Evolutionary conservation across 2,329 filamentous ascomycete genomes (phyloP).

Genomic region (Curvularia verruculosa): DNA sequence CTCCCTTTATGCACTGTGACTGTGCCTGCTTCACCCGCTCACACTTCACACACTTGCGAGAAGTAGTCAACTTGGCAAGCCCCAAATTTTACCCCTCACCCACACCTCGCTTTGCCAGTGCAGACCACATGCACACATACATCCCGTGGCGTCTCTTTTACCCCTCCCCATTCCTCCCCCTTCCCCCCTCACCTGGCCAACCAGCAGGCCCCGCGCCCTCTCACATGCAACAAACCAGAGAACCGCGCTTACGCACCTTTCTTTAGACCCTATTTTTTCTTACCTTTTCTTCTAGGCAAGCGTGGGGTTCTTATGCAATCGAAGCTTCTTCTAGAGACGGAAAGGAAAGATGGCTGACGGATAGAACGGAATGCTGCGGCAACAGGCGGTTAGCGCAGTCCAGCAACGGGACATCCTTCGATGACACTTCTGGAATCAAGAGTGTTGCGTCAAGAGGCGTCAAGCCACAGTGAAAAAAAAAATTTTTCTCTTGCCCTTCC

Average conservation of each 20-base stretch:
- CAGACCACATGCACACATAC: neutral
- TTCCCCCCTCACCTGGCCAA: neutral
- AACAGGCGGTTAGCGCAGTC: slow-evolving; percentile 19
- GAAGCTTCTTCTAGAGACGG: slow-evolving; percentile 24
- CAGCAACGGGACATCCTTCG: slow-evolving; percentile 4
- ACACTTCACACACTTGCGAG: neutral
- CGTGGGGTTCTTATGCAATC: slow-evolving; percentile 31
- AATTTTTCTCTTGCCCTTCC: no score
- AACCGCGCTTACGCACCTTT: neutral
- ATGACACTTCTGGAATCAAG: slow-evolving; percentile 3
- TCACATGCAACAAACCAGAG: neutral
- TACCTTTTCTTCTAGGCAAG: neutral
- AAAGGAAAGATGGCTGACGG: slow-evolving; percentile 10
- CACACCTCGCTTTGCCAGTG: slow-evolving; percentile 2
- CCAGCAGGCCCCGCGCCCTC: neutral
- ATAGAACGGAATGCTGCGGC: slow-evolving; percentile 32
- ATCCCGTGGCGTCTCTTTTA: neutral
- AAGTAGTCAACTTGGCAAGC: neutral
- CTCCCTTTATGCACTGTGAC: slow-evolving; percentile 13
- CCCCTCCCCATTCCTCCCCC: neutral
- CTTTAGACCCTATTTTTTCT: neutral
- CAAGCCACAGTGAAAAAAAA: neutral
- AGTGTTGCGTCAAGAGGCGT: neutral
- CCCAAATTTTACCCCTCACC: neutral
- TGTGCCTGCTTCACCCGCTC: slow-evolving; percentile 17